Evolutionary conservation across 352 stramenopile species (phyloP).

Genomic region (Phytophthora pinifolia): DNA sequence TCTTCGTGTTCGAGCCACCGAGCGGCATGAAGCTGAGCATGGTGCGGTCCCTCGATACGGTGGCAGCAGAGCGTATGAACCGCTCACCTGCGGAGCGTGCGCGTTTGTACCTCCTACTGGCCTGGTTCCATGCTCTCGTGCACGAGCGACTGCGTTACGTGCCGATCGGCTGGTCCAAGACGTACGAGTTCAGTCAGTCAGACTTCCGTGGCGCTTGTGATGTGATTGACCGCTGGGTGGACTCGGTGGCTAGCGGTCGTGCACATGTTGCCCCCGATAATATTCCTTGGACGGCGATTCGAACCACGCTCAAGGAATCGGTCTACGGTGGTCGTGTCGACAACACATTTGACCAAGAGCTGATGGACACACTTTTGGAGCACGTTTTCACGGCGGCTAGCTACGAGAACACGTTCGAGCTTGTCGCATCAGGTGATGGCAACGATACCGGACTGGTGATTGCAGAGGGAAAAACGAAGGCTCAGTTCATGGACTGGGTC

Average conservation of each 20-base stretch:
- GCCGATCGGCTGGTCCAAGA: conserved; percentile 97
- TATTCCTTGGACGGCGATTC: conserved; percentile 98
- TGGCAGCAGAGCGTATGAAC: conserved; percentile 92
- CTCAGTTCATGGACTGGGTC: conserved; percentile 92
- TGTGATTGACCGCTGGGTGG: conserved; percentile 97
- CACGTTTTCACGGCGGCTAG: conserved; percentile 93
- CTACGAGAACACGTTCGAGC: conserved; percentile 91
- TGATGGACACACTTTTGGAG: conserved; percentile 95
- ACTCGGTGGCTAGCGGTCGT: conserved; percentile 79
- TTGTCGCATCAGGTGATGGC: conserved; percentile 48
- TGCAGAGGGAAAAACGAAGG: conserved; percentile 89
- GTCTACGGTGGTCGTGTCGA: conserved; percentile 98
- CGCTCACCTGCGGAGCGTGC: conserved; percentile 83
- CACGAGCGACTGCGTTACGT: conserved; percentile 98
- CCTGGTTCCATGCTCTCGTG: conserved; percentile 98
- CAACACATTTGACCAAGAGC: conserved; percentile 95
- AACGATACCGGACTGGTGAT: conserved; percentile 67
- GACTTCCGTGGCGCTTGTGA: conserved; percentile 97
- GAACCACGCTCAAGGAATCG: conserved; percentile 94
- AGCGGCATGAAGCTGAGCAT: conserved; percentile 98
- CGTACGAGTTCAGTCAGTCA: conserved; percentile 99
- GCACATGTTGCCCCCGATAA: conserved; percentile 94
- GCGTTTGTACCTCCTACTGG: conserved; percentile 96
- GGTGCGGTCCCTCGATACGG: conserved; percentile 93
- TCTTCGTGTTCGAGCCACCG: conserved; percentile 98